Percentiles rank a stretch among this genome's conserved stretches.
phyloP scores from a whole-genome alignment of 2,329 filamentous ascomycete species.

The Fusarium caatingaense region DNA sequence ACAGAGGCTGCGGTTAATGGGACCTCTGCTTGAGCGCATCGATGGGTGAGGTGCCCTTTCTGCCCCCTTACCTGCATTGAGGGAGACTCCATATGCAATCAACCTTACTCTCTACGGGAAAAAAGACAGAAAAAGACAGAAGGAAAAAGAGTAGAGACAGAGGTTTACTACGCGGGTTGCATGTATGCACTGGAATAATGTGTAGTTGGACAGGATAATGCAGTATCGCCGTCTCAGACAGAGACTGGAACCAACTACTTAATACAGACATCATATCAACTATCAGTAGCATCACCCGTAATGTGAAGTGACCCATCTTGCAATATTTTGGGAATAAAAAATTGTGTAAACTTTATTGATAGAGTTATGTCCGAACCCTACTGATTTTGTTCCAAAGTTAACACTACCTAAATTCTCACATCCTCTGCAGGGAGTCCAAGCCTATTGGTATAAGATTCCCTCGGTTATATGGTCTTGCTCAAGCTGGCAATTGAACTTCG shows the following conservation, averaged over 20 bases:
- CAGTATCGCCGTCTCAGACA: background rate
- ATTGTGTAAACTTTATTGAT: background rate
- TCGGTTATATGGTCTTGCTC: background rate
- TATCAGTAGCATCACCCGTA: background rate
- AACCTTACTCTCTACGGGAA: background rate
- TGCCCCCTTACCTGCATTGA: background rate
- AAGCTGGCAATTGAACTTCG: background rate
- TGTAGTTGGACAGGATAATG: background rate
- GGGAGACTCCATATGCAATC: background rate
- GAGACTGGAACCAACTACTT: background rate
- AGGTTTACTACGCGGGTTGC: background rate
- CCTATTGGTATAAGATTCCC: background rate
- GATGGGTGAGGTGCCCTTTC: background rate
- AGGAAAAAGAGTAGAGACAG: background rate
- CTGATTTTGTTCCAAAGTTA: background rate
- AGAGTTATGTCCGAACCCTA: background rate
- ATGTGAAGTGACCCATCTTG: background rate
- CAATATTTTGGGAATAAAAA: background rate
- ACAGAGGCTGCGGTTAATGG: background rate
- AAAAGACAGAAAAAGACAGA: background rate
- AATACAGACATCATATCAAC: background rate
- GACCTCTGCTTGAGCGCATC: background rate
- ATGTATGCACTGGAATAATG: background rate
- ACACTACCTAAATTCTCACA: background rate
- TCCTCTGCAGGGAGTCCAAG: background rate